A percentile compares a stretch with the other conserved stretches of the same genome.
Conservation (phyloP, 208 protist species). For the Crithidia sp. region DNA sequence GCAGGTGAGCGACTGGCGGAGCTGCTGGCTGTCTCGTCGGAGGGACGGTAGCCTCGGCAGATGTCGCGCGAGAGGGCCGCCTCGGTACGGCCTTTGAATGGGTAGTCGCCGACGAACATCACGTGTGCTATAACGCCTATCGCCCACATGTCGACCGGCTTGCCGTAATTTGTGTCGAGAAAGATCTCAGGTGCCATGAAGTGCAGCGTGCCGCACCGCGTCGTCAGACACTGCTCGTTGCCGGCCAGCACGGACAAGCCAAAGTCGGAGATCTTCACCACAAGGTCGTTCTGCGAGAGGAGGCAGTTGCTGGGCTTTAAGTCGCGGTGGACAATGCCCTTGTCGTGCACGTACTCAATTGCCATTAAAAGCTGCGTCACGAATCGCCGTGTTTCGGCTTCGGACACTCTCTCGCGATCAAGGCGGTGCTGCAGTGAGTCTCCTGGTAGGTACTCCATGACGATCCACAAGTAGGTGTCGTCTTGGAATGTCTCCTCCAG, state of each 20-base stretch:
- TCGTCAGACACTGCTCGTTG: slow-evolving; percentile 77
- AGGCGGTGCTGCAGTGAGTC: slow-evolving; percentile 66
- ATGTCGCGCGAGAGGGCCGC: slow-evolving; percentile 52
- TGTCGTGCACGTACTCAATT: slow-evolving; percentile 91
- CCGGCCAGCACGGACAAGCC: slow-evolving; percentile 87
- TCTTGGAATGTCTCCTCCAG: slow-evolving; percentile 90
- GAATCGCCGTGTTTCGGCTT: slow-evolving; percentile 61
- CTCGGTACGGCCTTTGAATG: slow-evolving; percentile 65
- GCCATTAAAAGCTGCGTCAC: slow-evolving; percentile 84
- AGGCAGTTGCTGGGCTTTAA: slow-evolving; percentile 94
- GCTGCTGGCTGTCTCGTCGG: neutral
- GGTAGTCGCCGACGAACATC: slow-evolving; percentile 79
- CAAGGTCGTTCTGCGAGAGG: slow-evolving; percentile 62
- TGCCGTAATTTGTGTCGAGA: slow-evolving; percentile 80
- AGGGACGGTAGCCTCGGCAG: slow-evolving; percentile 34
- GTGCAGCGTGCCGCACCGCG: slow-evolving; percentile 85
- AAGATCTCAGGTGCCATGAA: slow-evolving; percentile 94
- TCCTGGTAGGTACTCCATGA: slow-evolving; percentile 92
- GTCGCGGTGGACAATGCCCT: slow-evolving; percentile 91
- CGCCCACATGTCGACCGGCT: slow-evolving; percentile 93
- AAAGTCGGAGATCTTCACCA: slow-evolving; percentile 93
- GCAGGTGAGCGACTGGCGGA: neutral
- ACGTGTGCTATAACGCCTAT: slow-evolving; percentile 90
- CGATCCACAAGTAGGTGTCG: slow-evolving; percentile 80
- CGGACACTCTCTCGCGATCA: slow-evolving; percentile 38